Evolutionary conservation across 2,329 filamentous ascomycete genomes (phyloP).

Genomic region (Alternaria solani): DNA sequence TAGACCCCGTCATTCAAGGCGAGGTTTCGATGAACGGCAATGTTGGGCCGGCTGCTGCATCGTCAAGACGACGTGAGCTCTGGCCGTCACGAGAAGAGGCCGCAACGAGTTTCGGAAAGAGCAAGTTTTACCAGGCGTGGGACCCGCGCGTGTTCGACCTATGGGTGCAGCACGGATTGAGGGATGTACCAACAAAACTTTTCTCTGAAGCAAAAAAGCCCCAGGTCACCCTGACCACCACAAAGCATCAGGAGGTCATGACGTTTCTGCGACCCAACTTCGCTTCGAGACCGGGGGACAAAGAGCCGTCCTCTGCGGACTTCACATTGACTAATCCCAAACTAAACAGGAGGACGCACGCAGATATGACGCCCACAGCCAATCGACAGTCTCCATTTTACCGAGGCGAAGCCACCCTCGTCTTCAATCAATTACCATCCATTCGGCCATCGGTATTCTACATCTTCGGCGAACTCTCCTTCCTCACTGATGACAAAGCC

Average conservation of each 20-base stretch:
- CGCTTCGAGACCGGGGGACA: constrained; percentile 53
- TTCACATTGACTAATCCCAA: constrained; percentile 38
- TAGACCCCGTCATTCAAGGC: constrained; percentile 82
- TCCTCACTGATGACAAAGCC: constrained; percentile 61
- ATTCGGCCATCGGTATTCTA: constrained; percentile 73
- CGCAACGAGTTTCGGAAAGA: constrained; percentile 69
- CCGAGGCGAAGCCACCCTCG: constrained; percentile 67
- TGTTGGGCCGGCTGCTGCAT: constrained; percentile 64
- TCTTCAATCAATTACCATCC: constrained; percentile 65
- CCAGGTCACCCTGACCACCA: constrained; percentile 77
- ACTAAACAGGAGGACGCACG: constrained; percentile 53
- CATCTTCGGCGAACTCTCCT: constrained; percentile 64
- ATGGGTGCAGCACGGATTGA: constrained; percentile 78
- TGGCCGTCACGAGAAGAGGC: constrained; percentile 83
- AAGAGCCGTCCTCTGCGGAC: constrained; percentile 52
- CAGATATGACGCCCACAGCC: constrained; percentile 50
- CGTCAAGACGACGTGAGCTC: constrained; percentile 75
- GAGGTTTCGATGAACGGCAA: constrained; percentile 54
- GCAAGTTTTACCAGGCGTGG: constrained; percentile 82
- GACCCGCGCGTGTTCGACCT: constrained; percentile 78
- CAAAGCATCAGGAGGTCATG: constrained; percentile 87
- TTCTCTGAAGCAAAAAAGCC: constrained; percentile 57
- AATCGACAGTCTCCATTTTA: constrained; percentile 66
- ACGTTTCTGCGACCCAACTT: constrained; percentile 74
- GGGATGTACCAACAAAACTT: constrained; percentile 71